phyloP scores from a whole-genome alignment of 1,284 basidiomycete genomes.

The Rhodotorula sp. region DNA sequence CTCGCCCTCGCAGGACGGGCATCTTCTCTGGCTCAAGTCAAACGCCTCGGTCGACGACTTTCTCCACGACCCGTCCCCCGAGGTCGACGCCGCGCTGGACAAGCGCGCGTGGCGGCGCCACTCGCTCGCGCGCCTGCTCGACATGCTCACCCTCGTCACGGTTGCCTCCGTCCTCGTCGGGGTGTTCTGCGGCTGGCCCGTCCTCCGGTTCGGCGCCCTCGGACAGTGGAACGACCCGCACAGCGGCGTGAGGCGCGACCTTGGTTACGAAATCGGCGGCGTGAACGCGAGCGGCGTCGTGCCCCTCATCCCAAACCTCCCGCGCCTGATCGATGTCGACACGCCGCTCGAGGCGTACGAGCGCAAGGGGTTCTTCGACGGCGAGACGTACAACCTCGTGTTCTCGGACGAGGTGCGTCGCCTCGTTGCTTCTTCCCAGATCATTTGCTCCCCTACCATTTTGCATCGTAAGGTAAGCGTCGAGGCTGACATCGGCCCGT shows the following conservation, averaged over 20 bases:
- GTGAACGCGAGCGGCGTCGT: constrained; percentile 45
- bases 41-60: constrained; percentile 55
- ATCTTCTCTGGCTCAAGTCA: neutral
- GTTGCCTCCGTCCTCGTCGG: constrained; percentile 37
- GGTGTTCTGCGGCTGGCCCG: constrained; percentile 44
- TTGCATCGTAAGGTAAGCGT: too few relatives aligned
- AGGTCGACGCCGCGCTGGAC: constrained; percentile 2
- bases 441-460: neutral
- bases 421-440: neutral
- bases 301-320: constrained; percentile 41
- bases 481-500: too few relatives aligned
- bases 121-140: constrained; percentile 35
- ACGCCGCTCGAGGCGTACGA: constrained; percentile 46
- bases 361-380: constrained; percentile 43
- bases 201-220: constrained; percentile 25
- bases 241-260: neutral
- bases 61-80: constrained; percentile 57
- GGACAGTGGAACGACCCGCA: neutral
- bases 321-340: constrained; percentile 50
- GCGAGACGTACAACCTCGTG: constrained; percentile 57
- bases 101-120: neutral
- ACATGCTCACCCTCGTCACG: constrained; percentile 31
- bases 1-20: constrained; percentile 38
- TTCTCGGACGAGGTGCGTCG: constrained; percentile 69
- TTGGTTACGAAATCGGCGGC: constrained; percentile 10